Evolutionary conservation across 805 yeast species (phyloP).

Genomic region (Teunomyces gatunensis): DNA sequence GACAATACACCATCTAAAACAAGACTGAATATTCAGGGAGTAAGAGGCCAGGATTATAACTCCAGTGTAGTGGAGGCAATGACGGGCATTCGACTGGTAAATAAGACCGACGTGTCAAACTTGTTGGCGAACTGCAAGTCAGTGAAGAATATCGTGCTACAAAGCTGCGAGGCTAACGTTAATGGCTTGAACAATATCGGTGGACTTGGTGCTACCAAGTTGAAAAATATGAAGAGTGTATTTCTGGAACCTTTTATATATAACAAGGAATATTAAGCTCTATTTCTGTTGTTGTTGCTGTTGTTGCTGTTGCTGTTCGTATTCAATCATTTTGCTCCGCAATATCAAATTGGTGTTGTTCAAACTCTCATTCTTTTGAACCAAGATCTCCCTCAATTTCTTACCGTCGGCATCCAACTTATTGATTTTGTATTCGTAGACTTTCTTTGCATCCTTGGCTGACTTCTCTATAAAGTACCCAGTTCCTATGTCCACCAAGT

Average conservation of each 20-base stretch:
- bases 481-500: conserved; percentile 92
- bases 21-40: conserved; percentile 39
- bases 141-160: conserved; percentile 38
- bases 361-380: conserved; percentile 65
- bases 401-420: conserved; percentile 72
- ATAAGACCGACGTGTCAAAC: conserved; percentile 54
- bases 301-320: conserved; percentile 30
- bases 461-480: conserved; percentile 89
- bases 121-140: conserved; percentile 48
- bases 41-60: conserved; percentile 41
- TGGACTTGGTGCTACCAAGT: conserved; percentile 50
- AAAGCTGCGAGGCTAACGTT: conserved; percentile 20
- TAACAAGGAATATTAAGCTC: conserved; percentile 31
- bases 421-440: conserved; percentile 69
- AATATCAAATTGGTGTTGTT: conserved; percentile 59
- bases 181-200: conserved; percentile 31
- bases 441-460: conserved; percentile 61
- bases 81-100: conserved; percentile 46
- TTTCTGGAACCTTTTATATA: conserved; percentile 52
- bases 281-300: background rate
- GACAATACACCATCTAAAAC: conserved; percentile 31
- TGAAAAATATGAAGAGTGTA: conserved; percentile 36
- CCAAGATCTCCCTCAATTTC: conserved; percentile 71
- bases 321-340: conserved; percentile 50
- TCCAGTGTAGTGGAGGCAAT: conserved; percentile 44